Evolutionary conservation across 2,329 filamentous ascomycete species (phyloP).

Genomic region (Xylariaceae sp.): DNA sequence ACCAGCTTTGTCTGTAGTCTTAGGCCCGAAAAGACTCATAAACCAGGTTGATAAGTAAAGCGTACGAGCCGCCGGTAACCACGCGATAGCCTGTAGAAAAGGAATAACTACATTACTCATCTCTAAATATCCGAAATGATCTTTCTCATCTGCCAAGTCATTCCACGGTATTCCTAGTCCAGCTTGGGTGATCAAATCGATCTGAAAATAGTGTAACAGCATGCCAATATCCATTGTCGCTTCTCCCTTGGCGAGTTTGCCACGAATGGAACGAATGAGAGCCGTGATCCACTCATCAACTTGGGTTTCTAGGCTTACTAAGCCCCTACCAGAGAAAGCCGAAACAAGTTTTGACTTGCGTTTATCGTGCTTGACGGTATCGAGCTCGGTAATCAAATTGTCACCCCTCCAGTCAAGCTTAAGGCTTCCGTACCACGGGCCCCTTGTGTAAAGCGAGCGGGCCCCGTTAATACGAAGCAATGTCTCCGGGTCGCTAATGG

Average conservation of each 20-base stretch:
- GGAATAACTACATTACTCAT: slow-evolving; percentile 20
- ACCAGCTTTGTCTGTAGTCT: slow-evolving; percentile 41
- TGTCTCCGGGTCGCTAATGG: slow-evolving; percentile 30
- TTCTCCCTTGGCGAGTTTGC: slow-evolving; percentile 13
- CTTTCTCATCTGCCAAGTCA: slow-evolving; percentile 26
- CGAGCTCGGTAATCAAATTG: slow-evolving; percentile 28
- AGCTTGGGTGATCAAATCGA: slow-evolving; percentile 29
- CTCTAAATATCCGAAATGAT: slow-evolving; percentile 28
- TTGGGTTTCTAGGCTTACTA: slow-evolving; percentile 30
- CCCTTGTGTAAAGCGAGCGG: slow-evolving; percentile 32
- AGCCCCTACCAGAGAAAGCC: slow-evolving; percentile 33
- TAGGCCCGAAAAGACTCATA: slow-evolving; percentile 44
- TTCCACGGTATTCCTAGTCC: slow-evolving; percentile 30
- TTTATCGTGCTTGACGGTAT: slow-evolving; percentile 32
- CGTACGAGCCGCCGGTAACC: slow-evolving; percentile 22
- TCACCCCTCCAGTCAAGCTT: slow-evolving; percentile 32
- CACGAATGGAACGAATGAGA: slow-evolving; percentile 25
- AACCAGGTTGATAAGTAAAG: slow-evolving; percentile 34
- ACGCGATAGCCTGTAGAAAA: slow-evolving; percentile 21
- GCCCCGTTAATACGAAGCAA: slow-evolving; percentile 32
- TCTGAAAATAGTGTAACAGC: slow-evolving; percentile 29
- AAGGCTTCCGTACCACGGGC: slow-evolving; percentile 31
- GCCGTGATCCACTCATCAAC: slow-evolving; percentile 28
- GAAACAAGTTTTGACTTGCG: slow-evolving; percentile 31
- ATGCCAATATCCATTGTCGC: slow-evolving; percentile 24